A percentile compares a stretch with the other conserved stretches of the same genome.
Evolutionary conservation across 306 rosid species (phyloP).

Genomic region (Medicago truncatula): MtrunA17r5.0-ANR NC_053048.1:11370001-11370500

Average conservation of each 20-base stretch:
- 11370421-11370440: conserved; percentile 18
- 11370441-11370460: conserved; percentile 12
- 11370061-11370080: not conserved
- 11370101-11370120: not conserved
- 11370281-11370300: conserved; percentile 8
- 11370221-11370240: conserved; percentile 8
- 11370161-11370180: conserved; percentile 2
- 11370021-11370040: not conserved
- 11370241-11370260: not conserved
- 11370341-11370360: conserved; percentile 27
- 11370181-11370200: not conserved
- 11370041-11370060: not conserved
- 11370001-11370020: not conserved
- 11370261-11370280: conserved; percentile 29
- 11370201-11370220: not conserved
- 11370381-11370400: conserved; percentile 18
- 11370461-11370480: conserved; percentile 60
- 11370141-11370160: conserved; percentile 5
- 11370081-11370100: not conserved
- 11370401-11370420: conserved; percentile 6
- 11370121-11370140: conserved; percentile 14
- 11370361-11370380: conserved; percentile 24
- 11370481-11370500: conserved; percentile 46
- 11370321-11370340: conserved; percentile 10
- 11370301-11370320: conserved; percentile 10